phyloP scores from a whole-genome alignment of 2,329 filamentous ascomycete species.

The Fusarium mexicanum region DNA sequence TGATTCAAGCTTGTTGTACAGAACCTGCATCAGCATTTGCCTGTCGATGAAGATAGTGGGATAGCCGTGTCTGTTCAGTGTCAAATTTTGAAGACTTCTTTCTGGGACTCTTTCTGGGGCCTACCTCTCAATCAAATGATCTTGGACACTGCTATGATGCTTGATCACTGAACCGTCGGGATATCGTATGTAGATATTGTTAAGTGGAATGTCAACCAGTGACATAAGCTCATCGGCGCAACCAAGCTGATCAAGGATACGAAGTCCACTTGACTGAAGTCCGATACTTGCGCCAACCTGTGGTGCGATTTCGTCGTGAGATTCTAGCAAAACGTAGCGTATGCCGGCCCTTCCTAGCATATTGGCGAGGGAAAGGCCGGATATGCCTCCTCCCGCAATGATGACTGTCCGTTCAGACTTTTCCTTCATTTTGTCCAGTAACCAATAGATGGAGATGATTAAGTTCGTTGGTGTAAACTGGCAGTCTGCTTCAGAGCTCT shows the following conservation, averaged over 20 bases:
- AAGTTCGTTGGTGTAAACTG: neutral
- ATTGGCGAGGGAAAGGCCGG: slow-evolving; percentile 22
- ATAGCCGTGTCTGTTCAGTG: slow-evolving; percentile 41
- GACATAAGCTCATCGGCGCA: neutral
- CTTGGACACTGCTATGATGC: fast-evolving
- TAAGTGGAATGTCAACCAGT: neutral
- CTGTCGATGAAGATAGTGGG: slow-evolving; percentile 49
- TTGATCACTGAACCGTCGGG: neutral
- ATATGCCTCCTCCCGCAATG: slow-evolving; percentile 20
- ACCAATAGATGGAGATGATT: fast-evolving
- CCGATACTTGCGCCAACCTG: slow-evolving; percentile 59
- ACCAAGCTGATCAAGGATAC: slow-evolving; percentile 58
- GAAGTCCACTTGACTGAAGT: slow-evolving; percentile 52
- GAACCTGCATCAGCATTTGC: slow-evolving; percentile 45
- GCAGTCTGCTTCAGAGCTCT: neutral
- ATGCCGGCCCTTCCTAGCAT: slow-evolving; percentile 43
- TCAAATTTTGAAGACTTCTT: fast-evolving
- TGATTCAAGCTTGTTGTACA: slow-evolving; percentile 48
- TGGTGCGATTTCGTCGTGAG: slow-evolving; percentile 52
- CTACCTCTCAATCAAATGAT: neutral
- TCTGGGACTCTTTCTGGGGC: fast-evolving
- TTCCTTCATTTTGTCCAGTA: neutral
- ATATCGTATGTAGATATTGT: neutral
- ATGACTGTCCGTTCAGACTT: neutral
- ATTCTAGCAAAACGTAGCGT: slow-evolving; percentile 60